These are phyloP conservation scores for Cornus controversa DNA, from an alignment of 148 eudicot species.

Conservation along the genomic window DNA sequence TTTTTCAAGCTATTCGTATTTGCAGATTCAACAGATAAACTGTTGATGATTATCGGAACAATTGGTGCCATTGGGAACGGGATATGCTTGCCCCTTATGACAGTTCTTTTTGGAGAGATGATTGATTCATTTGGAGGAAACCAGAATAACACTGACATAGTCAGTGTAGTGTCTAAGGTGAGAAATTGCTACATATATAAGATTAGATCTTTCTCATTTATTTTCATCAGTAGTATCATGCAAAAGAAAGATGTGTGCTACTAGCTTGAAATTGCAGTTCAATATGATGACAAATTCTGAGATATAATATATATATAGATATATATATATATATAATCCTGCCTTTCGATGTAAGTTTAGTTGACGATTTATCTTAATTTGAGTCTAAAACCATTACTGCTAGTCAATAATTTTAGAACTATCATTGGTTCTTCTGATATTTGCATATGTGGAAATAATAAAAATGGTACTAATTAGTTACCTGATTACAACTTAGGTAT, in stretches of 20 bases:
- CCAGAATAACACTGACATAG: constrained; percentile 25
- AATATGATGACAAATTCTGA: no score
- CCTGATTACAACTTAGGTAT: constrained; percentile 32
- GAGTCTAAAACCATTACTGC: no score
- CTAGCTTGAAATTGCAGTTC: no score
- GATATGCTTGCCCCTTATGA: constrained; percentile 52
- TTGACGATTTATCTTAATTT: not conserved
- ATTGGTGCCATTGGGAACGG: constrained; percentile 65
- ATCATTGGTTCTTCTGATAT: not conserved
- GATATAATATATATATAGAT: no score
- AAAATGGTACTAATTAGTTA: not conserved
- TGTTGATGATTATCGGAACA: constrained; percentile 59
- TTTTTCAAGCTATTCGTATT: constrained; percentile 64
- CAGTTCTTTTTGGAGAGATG: constrained; percentile 55
- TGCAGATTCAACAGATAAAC: constrained; percentile 55
- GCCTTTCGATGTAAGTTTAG: not conserved
- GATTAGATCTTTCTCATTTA: not conserved
- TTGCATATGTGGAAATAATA: not conserved
- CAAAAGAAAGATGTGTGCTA: no score
- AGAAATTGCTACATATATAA: not conserved
- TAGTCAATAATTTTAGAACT: not conserved
- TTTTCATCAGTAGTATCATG: not conserved
- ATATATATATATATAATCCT: not conserved
- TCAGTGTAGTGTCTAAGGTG: constrained; percentile 53
- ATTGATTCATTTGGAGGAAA: constrained; percentile 65